These are phyloP conservation scores for Paecilomyces formosus DNA, from an alignment of 2,329 filamentous ascomycete genomes.

Conservation along the genomic window DNA sequence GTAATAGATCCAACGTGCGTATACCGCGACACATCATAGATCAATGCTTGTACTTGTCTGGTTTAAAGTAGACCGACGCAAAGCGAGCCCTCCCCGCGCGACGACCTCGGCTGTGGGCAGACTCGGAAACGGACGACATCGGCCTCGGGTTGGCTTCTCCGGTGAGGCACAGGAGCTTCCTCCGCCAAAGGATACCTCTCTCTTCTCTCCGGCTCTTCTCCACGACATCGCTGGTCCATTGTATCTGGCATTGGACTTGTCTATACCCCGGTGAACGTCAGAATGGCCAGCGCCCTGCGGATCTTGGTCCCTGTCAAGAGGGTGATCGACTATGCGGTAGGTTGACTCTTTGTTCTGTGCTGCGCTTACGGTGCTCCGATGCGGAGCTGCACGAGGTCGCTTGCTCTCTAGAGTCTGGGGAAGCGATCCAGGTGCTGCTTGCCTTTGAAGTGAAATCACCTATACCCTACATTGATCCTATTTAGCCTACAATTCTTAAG, in stretches of 20 bases:
- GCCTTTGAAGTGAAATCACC: not conserved
- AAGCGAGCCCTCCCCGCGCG: not conserved
- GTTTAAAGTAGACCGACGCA: not conserved
- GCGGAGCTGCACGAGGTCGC: not conserved
- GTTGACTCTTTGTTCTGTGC: conserved; percentile 21
- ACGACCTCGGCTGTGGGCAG: conserved; percentile 2
- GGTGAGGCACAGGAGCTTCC: conserved; percentile 1
- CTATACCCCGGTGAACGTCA: conserved; percentile 8
- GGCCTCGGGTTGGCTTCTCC: conserved; percentile 1
- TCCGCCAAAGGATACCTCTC: not conserved
- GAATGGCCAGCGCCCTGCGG: conserved; percentile 48
- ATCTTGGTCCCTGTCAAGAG: conserved; percentile 76
- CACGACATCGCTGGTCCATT: not conserved
- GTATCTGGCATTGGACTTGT: not conserved
- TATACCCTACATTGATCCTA: not conserved
- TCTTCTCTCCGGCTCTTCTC: not conserved
- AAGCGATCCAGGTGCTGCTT: too few species aligned
- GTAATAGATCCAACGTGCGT: too few species aligned
- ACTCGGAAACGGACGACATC: not conserved
- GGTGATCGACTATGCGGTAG: conserved; percentile 80
- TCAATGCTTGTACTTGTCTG: not conserved
- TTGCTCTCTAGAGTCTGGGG: not conserved
- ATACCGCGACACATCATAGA: too few species aligned
- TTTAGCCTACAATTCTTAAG: not conserved
- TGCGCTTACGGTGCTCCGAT: not conserved